Base-by-base conservation (phyloP, 352 stramenopile species). In the Globisporangium emineosum region DNA sequence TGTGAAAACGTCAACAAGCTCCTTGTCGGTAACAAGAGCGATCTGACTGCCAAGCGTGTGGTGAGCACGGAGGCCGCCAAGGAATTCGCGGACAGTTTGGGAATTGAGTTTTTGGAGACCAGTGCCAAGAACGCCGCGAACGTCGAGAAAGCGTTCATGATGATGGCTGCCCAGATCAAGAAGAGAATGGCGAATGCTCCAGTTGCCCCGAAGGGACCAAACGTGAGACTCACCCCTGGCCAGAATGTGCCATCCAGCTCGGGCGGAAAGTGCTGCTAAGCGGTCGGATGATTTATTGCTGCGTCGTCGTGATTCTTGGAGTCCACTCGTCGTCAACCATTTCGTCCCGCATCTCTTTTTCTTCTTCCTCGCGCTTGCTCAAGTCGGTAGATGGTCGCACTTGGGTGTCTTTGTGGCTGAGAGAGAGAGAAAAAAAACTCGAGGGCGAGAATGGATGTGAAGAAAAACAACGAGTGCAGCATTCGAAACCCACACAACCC, bases 1-100 rank as follows among this genome's bases (percentile, higher is more conserved):
- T 98, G 93, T 42, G 96, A 99, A 85, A 85, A 99, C 86, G 66
- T 98, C 81, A 91, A 91, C 78, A 99, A 99, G 81, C 79, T 99
- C 35, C 78, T 99, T 33, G 94, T 99, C 17, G 97, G 96, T 57
- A 99, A 99, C 84, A 99, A 99, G 87, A 98, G 82, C 65, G 97
- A 99, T 91, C 72, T 97, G 64, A 91, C 81, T 60, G 89, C 92
- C 71, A 96, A 98, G 76, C 93, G 89, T 62, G 95, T 97, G 19
- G 96, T 99, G 30, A 94, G 92, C 51, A 97, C 89, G 33, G 93
- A 98, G 32, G 83, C 92, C 30, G 97, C 95, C 25, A 97, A 97
- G 77, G 88, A 93, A 71, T 91, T 96, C 64, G 89, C 89, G 32
- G 85, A 96, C 60, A 94, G 86, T 66, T 63, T 95, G 40, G 86